Percentiles rank a stretch among this genome's conserved stretches.
phyloP scores from a whole-genome alignment of 306 rosid genomes.

The Datisca glomerata region DNA sequence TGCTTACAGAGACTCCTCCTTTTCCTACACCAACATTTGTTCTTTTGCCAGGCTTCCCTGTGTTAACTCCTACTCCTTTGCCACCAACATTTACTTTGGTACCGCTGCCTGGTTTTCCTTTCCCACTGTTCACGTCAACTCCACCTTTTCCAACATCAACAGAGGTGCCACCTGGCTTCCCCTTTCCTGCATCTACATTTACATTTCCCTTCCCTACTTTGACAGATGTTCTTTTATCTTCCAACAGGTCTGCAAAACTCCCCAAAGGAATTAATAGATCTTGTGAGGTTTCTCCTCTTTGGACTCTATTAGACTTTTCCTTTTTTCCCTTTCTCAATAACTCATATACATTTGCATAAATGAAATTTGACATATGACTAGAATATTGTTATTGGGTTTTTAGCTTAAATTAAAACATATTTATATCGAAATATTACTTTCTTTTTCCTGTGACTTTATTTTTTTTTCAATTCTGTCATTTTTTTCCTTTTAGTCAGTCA shows the following conservation, averaged over 20 bases:
- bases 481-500: no score
- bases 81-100: constrained; percentile 23
- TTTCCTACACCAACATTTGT: constrained; percentile 41
- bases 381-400: no score
- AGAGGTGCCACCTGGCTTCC: constrained; percentile 27
- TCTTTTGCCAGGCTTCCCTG: constrained; percentile 18
- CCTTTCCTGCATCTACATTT: constrained; percentile 20
- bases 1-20: constrained; percentile 52
- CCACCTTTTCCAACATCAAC: constrained; percentile 36
- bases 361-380: no score
- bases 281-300: no score
- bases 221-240: constrained; percentile 49
- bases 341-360: no score
- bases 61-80: constrained; percentile 18
- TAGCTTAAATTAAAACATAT: no score
- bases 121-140: constrained; percentile 16
- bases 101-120: constrained; percentile 23
- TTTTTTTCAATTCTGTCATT: no score
- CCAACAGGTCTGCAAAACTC: constrained; percentile 27
- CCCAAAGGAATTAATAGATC: no score
- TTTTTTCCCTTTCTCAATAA: no score
- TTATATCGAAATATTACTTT: no score
- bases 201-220: constrained; percentile 45
- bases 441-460: no score
- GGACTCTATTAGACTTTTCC: no score